A percentile compares a stretch with the other conserved stretches of the same genome.
These are phyloP conservation scores for Lentinula edodes DNA, from an alignment of 768 basidiomycete genomes.

Conservation along the genomic window DNA sequence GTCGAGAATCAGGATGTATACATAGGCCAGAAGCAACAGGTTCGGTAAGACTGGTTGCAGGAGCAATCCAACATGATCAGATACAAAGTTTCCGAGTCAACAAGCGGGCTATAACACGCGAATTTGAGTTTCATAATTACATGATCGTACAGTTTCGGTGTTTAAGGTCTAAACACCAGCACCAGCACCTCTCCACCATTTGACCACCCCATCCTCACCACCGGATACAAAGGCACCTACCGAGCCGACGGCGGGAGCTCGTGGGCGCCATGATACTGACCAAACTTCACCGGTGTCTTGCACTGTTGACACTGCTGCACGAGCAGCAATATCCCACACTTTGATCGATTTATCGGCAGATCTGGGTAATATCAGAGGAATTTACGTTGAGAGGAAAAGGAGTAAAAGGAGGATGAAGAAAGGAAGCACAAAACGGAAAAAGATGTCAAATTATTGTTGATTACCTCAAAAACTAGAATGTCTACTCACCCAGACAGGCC, in stretches of 20 bases:
- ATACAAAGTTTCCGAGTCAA: no score
- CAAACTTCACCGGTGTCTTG: slow-evolving; percentile 81
- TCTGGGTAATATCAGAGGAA: slow-evolving; percentile 27
- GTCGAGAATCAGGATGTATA: neutral
- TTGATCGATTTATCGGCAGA: slow-evolving; percentile 85
- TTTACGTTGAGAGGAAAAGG: neutral
- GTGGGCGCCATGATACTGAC: slow-evolving; percentile 78
- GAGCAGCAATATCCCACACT: slow-evolving; percentile 79
- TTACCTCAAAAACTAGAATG: neutral
- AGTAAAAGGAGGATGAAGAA: neutral
- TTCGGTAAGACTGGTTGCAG: no score
- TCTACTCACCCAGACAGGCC: slow-evolving; percentile 70
- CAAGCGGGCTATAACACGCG: neutral
- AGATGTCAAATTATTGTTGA: neutral
- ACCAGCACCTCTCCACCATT: slow-evolving; percentile 14
- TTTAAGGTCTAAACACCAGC: neutral
- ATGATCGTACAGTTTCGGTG: neutral
- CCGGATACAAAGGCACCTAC: slow-evolving; percentile 48
- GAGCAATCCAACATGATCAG: no score
- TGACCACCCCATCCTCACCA: slow-evolving; percentile 9
- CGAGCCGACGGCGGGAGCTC: slow-evolving; percentile 44
- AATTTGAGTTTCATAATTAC: neutral
- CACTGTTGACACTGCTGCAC: slow-evolving; percentile 69
- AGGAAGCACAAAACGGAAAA: neutral
- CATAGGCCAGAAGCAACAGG: no score